Evolutionary conservation across 2,329 filamentous ascomycete genomes (phyloP), one percentile per base, ranked within the genome.

Genomic region (Chaetomiaceae sp.): DNA sequence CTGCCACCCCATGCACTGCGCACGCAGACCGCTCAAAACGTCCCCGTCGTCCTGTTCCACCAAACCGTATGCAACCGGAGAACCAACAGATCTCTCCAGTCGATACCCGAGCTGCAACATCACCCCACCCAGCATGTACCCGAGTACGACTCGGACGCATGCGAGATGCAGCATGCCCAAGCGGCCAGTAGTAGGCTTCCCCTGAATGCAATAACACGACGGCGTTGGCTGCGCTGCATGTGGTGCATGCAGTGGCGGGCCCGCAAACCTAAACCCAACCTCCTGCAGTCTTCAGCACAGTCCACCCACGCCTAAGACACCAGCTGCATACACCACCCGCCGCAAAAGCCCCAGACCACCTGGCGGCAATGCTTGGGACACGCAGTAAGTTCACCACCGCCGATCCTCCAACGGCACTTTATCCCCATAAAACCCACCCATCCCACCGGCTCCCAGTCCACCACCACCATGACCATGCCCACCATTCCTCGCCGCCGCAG

Each of bases 331-430:
- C 9, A 31, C 5, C 8, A 7, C 9, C 27, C 27, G 8, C 14
- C 27, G 22, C 11, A 12, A 42, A 12, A n/a, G 11, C 6, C n/a
- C n/a, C n/a, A n/a, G n/a, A n/a, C n/a, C n/a, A n/a, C n/a, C n/a
- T n/a, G n/a, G n/a, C n/a, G n/a, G n/a, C n/a, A n/a, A n/a, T n/a
- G n/a, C n/a, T n/a, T n/a, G n/a, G n/a, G n/a, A n/a, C n/a, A n/a
- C n/a, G n/a, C n/a, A n/a, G n/a, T n/a, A n/a, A n/a, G n/a, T n/a
- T n/a, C 17, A 39, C 17, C 52, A 63, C 45, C 75, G 72, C 65
- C 76, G 75, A 59, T 81, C 75, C 60, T 79, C 75, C 19, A 77
- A 71, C 15, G 75, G 74, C 23, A 81, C 79, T 25, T 73, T 79
- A 37, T 75, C 73, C 25, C 78, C 80, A 58, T 82, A 82, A 64